These are phyloP conservation scores for Thalassiosira profunda DNA, from an alignment of 108 stramenopile genomes.

Conservation along the genomic window DNA sequence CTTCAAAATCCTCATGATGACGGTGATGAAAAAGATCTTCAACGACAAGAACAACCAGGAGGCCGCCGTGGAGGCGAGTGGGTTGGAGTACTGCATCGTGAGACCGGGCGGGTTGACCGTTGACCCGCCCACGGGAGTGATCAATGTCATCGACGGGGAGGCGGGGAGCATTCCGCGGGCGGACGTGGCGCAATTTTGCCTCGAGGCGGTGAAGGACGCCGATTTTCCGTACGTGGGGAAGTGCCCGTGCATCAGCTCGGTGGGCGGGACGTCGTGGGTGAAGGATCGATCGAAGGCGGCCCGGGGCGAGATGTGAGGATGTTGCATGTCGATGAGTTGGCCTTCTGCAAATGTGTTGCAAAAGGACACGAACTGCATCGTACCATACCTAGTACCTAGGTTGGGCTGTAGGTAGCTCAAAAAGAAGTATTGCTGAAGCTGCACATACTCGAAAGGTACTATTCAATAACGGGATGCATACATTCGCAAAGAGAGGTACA, in stretches of 20 bases:
- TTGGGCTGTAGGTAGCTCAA: no score
- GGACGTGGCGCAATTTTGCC: slow-evolving; percentile 97
- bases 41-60: slow-evolving; percentile 98
- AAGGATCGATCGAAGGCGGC: slow-evolving; percentile 92
- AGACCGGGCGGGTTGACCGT: slow-evolving; percentile 97
- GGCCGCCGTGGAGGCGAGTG: slow-evolving; percentile 71
- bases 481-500: no score
- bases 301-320: slow-evolving; percentile 64
- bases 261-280: slow-evolving; percentile 95
- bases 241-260: slow-evolving; percentile 94
- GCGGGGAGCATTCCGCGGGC: slow-evolving; percentile 95
- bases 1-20: slow-evolving; percentile 96
- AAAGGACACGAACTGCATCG: no score
- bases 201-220: slow-evolving; percentile 89
- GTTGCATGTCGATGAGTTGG: no score
- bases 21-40: slow-evolving; percentile 97
- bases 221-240: slow-evolving; percentile 95
- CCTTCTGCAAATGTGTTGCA: no score
- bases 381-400: no score
- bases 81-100: slow-evolving; percentile 96
- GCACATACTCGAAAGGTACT: no score
- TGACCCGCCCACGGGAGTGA: slow-evolving; percentile 95
- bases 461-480: no score
- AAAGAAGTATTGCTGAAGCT: no score
- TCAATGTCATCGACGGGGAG: slow-evolving; percentile 98